Evolutionary conservation across 345 rosid species (phyloP), one percentile per base, ranked within the genome.

Genomic region (Hirschfeldia incana): DNA sequence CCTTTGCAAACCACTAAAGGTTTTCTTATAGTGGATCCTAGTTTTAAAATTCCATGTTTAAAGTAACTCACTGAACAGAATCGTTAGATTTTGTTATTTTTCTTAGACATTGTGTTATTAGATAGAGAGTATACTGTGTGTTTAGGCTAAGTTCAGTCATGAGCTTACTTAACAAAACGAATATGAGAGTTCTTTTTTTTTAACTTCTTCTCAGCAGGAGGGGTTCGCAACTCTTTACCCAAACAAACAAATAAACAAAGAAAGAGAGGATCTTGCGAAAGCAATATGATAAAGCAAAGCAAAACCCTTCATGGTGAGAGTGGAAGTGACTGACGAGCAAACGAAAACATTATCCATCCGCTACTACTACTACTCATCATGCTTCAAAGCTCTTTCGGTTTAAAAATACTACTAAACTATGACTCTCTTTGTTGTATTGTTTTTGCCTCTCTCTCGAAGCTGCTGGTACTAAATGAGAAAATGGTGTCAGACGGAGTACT

Each of bases 401-500:
- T 34, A 34, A 36, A 36, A 36, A 36, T 36, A 29, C 21, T 21
- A 36, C 42, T 36, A 36, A 36, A 36, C 42, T 36, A 34, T 34
- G 9, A 36, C 42, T 36, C 42, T 34, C 37, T 34, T 34, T 34
- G 67, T 15, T 28, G 60, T 64, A 10, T 36, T 60, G 17, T n/a
- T 72, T 6, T 27, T 60, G 46, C 26, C 28, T 67, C 16, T 33
- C 17, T 2, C 37, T 68, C 9, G 32, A 73, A 92, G 98, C 36
- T 74, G 85, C 84, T 79, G 98, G 98, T 76, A 85, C 92, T 34
- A 55, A 83, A 21, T 85, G 85, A 85, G 82, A 79, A 76, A 62
- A 73, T 51, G 97, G 97, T 26, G 73, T 88, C 42, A 86, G 99
- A 78, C 74, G 88, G 75, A 95, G 99, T 85, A 93, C 98, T 36